Conservation (phyloP, 306 rosid species). For the Dalbergia oliveri region DNA sequence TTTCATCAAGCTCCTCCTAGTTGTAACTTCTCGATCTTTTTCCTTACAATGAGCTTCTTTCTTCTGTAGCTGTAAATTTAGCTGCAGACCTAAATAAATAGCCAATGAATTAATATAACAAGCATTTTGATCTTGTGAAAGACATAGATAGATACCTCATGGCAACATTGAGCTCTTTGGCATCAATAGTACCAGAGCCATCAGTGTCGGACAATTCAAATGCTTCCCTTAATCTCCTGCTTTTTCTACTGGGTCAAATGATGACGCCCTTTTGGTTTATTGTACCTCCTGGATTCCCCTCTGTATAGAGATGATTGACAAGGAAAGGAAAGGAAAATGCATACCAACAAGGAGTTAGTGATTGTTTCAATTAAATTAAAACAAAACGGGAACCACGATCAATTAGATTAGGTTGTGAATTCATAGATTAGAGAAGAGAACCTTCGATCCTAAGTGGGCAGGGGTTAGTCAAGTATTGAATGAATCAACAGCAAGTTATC, state of each 20-base stretch:
- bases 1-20: too few relatives aligned
- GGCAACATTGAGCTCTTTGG: conserved; percentile 94
- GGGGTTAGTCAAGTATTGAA: not conserved
- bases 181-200: conserved; percentile 95
- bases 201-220: conserved; percentile 93
- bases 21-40: too few relatives aligned
- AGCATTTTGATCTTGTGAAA: conserved; percentile 18
- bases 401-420: conserved; percentile 10
- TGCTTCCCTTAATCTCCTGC: conserved; percentile 90
- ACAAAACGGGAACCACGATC: not conserved
- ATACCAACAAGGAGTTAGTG: conserved; percentile 23
- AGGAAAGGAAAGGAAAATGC: conserved; percentile 14
- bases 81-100: too few relatives aligned
- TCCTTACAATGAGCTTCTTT: too few relatives aligned
- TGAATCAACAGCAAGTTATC: not conserved
- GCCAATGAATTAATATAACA: too few relatives aligned
- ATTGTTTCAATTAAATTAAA: not conserved
- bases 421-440: not conserved
- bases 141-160: conserved; percentile 75
- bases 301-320: conserved; percentile 64
- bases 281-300: conserved; percentile 68
- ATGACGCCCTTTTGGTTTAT: conserved; percentile 68
- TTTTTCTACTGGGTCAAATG: conserved; percentile 71
- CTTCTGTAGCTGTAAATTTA: too few relatives aligned
- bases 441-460: not conserved